These are phyloP conservation scores for Entamoeba histolytica DNA, from an alignment of 208 protist species.

Conservation along the genomic window DNA sequence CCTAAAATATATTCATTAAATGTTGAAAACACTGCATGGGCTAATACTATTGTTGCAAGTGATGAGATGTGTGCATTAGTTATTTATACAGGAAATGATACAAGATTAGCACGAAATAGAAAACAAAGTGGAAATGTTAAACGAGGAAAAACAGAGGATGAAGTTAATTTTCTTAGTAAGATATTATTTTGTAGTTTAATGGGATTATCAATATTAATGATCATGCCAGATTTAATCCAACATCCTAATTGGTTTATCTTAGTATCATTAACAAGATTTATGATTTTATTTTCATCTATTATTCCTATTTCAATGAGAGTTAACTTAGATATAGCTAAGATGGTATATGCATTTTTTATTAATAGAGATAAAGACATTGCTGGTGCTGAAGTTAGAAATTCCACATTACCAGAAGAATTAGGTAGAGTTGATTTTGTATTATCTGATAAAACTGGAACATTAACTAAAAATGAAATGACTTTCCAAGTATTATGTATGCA, in stretches of 20 bases:
- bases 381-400: constrained; percentile 60
- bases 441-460: constrained; percentile 89
- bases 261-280: constrained; percentile 44
- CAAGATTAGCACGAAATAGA: constrained; percentile 72
- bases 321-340: constrained; percentile 85
- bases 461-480: constrained; percentile 81
- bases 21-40: constrained; percentile 82
- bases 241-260: constrained; percentile 27
- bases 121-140: constrained; percentile 42
- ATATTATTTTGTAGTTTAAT: constrained; percentile 50
- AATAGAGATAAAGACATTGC: constrained; percentile 42
- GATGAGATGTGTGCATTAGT: constrained; percentile 50
- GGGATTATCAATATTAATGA: constrained; percentile 30
- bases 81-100: constrained; percentile 73
- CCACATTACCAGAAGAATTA: constrained; percentile 81
- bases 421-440: constrained; percentile 83
- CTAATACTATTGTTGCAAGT: constrained; percentile 70
- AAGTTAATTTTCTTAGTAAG: constrained; percentile 74
- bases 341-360: constrained; percentile 73
- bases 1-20: constrained; percentile 29
- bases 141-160: constrained; percentile 62
- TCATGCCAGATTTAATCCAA: background rate
- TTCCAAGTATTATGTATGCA: constrained; percentile 37
- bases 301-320: constrained; percentile 80
- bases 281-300: constrained; percentile 84